Evolutionary conservation across 2,329 filamentous ascomycete genomes (phyloP).

Genomic region (Tolypocladium tropicale): DNA sequence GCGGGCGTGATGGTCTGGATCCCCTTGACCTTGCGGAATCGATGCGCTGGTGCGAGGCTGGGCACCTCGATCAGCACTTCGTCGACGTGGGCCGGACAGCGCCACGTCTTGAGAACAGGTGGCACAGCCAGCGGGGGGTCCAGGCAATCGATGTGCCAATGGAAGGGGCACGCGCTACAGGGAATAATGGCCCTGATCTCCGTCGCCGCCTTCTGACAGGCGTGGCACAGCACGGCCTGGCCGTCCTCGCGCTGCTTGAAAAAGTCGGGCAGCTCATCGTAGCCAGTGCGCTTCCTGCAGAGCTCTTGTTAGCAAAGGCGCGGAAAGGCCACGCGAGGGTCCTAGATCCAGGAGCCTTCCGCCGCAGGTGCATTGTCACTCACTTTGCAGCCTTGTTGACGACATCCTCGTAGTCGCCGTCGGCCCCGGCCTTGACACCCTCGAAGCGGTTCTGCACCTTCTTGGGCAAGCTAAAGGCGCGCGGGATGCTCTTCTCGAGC

Average conservation of each 20-base stretch:
- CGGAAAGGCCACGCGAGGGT: not conserved
- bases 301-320: not conserved
- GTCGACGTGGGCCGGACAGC: slow-evolving; percentile 79
- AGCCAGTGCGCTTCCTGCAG: slow-evolving; percentile 38
- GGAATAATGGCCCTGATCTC: slow-evolving; percentile 62
- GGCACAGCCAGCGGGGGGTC: slow-evolving; percentile 74
- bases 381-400: slow-evolving; percentile 54
- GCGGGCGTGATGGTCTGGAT: slow-evolving; percentile 39
- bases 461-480: slow-evolving; percentile 61
- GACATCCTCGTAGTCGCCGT: slow-evolving; percentile 73
- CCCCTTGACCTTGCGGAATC: slow-evolving; percentile 50
- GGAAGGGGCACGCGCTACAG: slow-evolving; percentile 71
- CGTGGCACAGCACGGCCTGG: slow-evolving; percentile 65
- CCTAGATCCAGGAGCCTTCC: not conserved
- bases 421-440: slow-evolving; percentile 63
- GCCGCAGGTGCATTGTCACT: slow-evolving; percentile 20
- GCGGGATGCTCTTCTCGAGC: slow-evolving; percentile 59
- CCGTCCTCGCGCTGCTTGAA: slow-evolving; percentile 65
- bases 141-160: slow-evolving; percentile 90
- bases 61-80: slow-evolving; percentile 57
- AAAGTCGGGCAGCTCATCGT: slow-evolving; percentile 56
- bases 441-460: slow-evolving; percentile 68
- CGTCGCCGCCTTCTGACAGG: slow-evolving; percentile 58
- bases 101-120: slow-evolving; percentile 70
- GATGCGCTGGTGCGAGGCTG: slow-evolving; percentile 48